Evolutionary conservation across 257 asterid genomes (phyloP).

Genomic region (Petunia secreta): DNA sequence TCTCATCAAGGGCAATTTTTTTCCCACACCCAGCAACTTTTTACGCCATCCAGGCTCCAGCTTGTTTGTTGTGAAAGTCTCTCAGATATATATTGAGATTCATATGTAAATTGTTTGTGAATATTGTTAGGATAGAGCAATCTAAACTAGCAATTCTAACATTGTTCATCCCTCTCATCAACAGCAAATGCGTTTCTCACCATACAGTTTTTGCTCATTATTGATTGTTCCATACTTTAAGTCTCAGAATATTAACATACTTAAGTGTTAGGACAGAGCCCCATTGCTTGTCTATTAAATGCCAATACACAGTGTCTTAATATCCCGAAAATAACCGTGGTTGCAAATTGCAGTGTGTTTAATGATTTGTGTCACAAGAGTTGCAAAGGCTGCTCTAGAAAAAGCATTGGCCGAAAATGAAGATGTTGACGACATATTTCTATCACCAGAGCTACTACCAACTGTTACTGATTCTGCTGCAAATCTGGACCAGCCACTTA

Average conservation of each 20-base stretch:
- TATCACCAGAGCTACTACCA: slow-evolving; percentile 30
- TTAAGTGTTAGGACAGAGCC: neutral
- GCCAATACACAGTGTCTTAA: neutral
- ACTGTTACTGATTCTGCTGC: slow-evolving; percentile 36
- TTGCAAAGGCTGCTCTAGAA: slow-evolving; percentile 38
- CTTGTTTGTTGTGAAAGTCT: slow-evolving; percentile 6
- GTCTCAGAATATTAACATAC: neutral
- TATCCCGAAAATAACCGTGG: neutral
- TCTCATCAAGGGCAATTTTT: neutral
- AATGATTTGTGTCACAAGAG: slow-evolving; percentile 50
- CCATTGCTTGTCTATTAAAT: neutral
- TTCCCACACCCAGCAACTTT: neutral
- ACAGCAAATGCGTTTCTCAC: neutral
- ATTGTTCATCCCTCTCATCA: slow-evolving; percentile 12
- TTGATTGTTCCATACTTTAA: neutral
- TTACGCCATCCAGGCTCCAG: slow-evolving; percentile 6
- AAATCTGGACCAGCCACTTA: slow-evolving; percentile 70
- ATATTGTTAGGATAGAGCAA: neutral
- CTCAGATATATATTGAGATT: neutral
- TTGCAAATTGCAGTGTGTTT: slow-evolving; percentile 55
- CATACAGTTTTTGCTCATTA: neutral
- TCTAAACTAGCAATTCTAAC: neutral
- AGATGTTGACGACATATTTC: slow-evolving; percentile 31
- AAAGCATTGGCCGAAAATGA: slow-evolving; percentile 42
- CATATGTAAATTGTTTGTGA: neutral